phyloP scores from a whole-genome alignment of 2,329 filamentous ascomycete species.

The Beauveria varroae region DNA sequence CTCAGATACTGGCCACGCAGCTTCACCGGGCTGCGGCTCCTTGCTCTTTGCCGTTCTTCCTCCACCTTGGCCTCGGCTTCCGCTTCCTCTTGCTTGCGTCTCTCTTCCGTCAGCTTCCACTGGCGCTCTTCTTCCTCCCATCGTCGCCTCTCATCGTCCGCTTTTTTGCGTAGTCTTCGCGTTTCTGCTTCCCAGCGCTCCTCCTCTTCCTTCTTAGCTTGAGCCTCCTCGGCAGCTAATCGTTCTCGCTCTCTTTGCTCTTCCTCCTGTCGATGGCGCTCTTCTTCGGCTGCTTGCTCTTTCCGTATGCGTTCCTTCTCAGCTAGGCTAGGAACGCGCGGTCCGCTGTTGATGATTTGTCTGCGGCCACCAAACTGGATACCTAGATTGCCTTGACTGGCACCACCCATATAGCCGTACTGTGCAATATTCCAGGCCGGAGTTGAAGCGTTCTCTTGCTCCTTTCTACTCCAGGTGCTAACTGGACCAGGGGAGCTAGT shows the following conservation, averaged over 20 bases:
- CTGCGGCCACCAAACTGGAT: constrained; percentile 85
- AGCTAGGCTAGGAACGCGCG: constrained; percentile 69
- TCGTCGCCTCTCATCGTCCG: constrained; percentile 60
- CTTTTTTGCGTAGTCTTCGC: constrained; percentile 45
- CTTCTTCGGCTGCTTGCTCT: constrained; percentile 50
- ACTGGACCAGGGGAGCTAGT: constrained; percentile 48
- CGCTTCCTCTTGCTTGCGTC: constrained; percentile 62
- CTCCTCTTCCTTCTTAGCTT: constrained; percentile 55
- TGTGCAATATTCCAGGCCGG: constrained; percentile 98
- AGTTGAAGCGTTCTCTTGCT: constrained; percentile 70
- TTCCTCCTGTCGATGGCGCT: constrained; percentile 47
- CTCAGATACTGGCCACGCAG: constrained; percentile 79
- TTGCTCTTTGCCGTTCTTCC: constrained; percentile 56
- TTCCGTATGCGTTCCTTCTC: constrained; percentile 70
- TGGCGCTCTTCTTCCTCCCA: constrained; percentile 72
- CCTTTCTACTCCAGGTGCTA: constrained; percentile 85
- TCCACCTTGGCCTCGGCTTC: constrained; percentile 61
- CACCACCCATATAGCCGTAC: constrained; percentile 97
- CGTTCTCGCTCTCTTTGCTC: constrained; percentile 45
- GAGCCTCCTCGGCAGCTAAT: constrained; percentile 53
- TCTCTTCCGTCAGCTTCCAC: constrained; percentile 72
- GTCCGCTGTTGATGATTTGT: constrained; percentile 81
- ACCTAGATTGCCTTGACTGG: constrained; percentile 90
- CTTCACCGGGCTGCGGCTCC: constrained; percentile 57
- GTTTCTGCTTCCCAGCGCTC: constrained; percentile 60